Evolutionary conservation across 1,284 basidiomycete species (phyloP).

Genomic region (Heimioporus punctisporus): DNA sequence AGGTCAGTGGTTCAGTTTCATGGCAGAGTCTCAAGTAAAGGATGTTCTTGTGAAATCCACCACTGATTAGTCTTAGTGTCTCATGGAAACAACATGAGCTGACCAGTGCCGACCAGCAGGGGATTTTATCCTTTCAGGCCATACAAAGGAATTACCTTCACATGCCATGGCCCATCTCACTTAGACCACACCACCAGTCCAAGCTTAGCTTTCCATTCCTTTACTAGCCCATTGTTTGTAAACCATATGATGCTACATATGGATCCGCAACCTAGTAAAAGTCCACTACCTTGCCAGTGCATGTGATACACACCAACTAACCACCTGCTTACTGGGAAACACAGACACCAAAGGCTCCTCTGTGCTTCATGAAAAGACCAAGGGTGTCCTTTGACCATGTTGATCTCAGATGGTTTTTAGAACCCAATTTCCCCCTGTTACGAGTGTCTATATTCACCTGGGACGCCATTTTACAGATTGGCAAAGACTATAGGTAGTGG

Average conservation of each 20-base stretch:
- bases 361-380: background rate
- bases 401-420: background rate
- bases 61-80: too few relatives aligned
- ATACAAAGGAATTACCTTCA: background rate
- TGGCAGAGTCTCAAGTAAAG: too few relatives aligned
- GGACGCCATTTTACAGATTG: background rate
- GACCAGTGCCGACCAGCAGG: too few relatives aligned
- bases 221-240: slow-evolving; percentile 7
- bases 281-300: background rate
- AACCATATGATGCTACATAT: background rate
- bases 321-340: background rate
- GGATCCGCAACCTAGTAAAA: slow-evolving; percentile 2
- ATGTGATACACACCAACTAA: background rate
- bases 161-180: background rate
- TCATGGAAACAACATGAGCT: too few relatives aligned
- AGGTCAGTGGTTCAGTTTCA: background rate
- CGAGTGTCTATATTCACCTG: background rate
- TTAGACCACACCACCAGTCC: background rate
- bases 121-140: too few relatives aligned
- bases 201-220: slow-evolving; percentile 2
- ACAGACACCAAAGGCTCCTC: too few relatives aligned
- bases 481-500: background rate
- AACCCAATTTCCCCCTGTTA: background rate
- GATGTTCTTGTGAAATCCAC: too few relatives aligned
- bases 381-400: background rate